Conservation (phyloP, 371 early-diverging fungal species). For the Mucor piriformis region DNA sequence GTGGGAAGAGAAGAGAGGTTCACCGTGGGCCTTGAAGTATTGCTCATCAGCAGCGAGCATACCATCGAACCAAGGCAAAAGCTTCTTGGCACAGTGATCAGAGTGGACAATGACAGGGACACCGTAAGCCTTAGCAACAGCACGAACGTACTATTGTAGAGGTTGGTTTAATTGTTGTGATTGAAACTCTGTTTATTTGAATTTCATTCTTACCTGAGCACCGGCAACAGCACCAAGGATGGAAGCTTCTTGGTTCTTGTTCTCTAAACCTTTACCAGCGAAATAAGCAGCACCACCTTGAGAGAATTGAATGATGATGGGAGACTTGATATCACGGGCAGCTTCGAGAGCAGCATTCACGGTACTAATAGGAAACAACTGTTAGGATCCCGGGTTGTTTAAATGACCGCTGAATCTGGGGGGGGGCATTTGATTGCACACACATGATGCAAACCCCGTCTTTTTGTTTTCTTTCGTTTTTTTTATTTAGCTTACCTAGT, state of each 20-base stretch:
- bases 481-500: constrained; percentile 57
- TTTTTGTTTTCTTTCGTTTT: too few species aligned
- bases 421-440: background rate
- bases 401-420: constrained; percentile 6
- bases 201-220: constrained; percentile 56
- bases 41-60: constrained; percentile 81
- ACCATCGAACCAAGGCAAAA: constrained; percentile 92
- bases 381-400: constrained; percentile 4
- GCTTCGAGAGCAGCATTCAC: constrained; percentile 91
- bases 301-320: constrained; percentile 92
- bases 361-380: constrained; percentile 50
- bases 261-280: constrained; percentile 89
- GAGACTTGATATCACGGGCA: constrained; percentile 87
- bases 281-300: constrained; percentile 88
- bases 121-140: constrained; percentile 87
- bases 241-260: constrained; percentile 85
- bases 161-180: background rate
- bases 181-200: background rate
- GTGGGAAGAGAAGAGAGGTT: constrained; percentile 93
- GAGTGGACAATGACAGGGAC: constrained; percentile 88
- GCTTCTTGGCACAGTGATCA: constrained; percentile 95
- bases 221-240: constrained; percentile 89
- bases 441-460: background rate
- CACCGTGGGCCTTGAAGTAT: constrained; percentile 87
- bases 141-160: constrained; percentile 66